Base-by-base conservation (phyloP, 1,139 yeast species). In the Candida buenavistaensis region DNA sequence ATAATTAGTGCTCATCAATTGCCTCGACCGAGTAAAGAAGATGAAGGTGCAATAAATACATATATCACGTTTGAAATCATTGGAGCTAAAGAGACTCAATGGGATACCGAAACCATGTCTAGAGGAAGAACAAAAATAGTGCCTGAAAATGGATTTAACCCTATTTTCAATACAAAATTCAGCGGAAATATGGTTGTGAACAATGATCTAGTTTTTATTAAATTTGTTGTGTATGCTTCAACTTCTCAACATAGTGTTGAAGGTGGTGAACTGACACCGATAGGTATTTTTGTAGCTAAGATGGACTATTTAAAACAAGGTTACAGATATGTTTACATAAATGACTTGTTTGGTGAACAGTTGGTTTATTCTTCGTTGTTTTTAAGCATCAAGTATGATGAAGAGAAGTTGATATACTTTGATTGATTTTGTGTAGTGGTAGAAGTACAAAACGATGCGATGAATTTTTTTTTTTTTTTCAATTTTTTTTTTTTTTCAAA, bases 1-100 rank as follows among this genome's bases (percentile, higher is more conserved):
- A 63, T 92, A 3, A 71, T 92, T 1, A 85, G 97, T 23, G 97
- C 87, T 0, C 96, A 88, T 54, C 88, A 88, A 52, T 64, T 90
- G 14, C 95, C 95, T 2, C 77, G 80, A 37, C 81, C 87, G 0
- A 72, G 13, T 54, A 45, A 45, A 24, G 54, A 24, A 37, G 62
- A 6, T 69, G 31, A 65, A 12, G 62, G 57, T 5, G 55, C 63
- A 1, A 64, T 80, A 28, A 79, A 77, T 41, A 86, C 92, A 0
- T 78, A 61, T 45, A 74, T 83, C 3, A 66, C 70, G 6, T 54
- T 82, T 19, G 88, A 82, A 41, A 52, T 82, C 3, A 57, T 72
- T 31, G 83, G 85, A 3, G 62, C 64, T 2, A 28, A 41, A 8
- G 39, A 43, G 5, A 37, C 62, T 2, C 41, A 50, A 3, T 64